Percentiles rank a stretch among this genome's conserved stretches.
Conservation (phyloP, 2,329 filamentous ascomycete genomes). For the Neonectria punicea region DNA sequence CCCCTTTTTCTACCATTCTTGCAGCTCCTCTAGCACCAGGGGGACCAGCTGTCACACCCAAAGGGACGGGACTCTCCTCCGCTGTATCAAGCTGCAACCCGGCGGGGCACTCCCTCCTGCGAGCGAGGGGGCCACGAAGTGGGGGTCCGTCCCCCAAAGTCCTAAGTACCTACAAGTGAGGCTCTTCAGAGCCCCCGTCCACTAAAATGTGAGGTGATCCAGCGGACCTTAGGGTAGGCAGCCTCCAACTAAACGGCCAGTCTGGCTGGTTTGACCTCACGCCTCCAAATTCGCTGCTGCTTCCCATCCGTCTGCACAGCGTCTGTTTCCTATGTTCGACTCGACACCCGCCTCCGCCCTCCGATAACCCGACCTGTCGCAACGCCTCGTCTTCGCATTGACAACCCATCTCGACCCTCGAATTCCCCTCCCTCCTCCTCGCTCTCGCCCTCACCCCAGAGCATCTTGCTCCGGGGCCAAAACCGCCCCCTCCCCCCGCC, state of each 20-base stretch:
- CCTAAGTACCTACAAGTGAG: constrained; percentile 11
- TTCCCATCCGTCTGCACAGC: not conserved
- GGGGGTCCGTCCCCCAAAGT: constrained; percentile 13
- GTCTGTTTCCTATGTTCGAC: not conserved
- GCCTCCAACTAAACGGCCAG: not conserved
- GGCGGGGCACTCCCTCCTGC: constrained; percentile 22
- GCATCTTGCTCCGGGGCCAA: constrained; percentile 15
- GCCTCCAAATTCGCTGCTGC: not conserved
- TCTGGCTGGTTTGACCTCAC: not conserved
- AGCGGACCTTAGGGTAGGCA: not conserved
- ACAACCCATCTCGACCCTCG: too few relatives aligned
- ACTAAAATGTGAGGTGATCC: constrained; percentile 21
- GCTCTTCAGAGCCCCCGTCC: constrained; percentile 32
- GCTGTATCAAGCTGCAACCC: constrained; percentile 10
- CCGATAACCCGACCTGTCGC: not conserved
- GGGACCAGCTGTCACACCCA: not conserved
- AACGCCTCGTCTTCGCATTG: not conserved
- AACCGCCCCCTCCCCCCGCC: not conserved
- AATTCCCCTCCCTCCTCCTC: not conserved
- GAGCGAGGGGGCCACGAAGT: not conserved
- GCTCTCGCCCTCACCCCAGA: constrained; percentile 1
- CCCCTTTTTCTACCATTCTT: not conserved
- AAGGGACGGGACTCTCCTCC: too few relatives aligned
- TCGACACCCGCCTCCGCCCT: not conserved
- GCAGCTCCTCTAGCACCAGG: not conserved